Evolutionary conservation across 768 basidiomycete genomes (phyloP).

Genomic region (Exidia glandulosa): DNA sequence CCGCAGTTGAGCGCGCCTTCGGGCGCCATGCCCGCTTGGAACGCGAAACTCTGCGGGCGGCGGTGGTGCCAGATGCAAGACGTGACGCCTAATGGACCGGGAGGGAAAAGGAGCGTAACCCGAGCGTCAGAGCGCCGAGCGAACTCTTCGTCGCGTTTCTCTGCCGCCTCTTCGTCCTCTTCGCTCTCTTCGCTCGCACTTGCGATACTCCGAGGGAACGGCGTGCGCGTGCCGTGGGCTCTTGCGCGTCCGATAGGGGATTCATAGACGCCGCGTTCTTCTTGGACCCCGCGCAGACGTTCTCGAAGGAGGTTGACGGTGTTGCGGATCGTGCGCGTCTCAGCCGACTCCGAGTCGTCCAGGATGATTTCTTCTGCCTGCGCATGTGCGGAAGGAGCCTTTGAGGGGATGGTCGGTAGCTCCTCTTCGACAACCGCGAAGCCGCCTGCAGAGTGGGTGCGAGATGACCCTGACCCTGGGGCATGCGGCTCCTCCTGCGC

Average conservation of each 20-base stretch:
- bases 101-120: not conserved
- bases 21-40: constrained; percentile 35
- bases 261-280: no score
- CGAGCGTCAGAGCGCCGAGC: not conserved
- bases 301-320: no score
- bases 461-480: not conserved
- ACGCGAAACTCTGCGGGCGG: not conserved
- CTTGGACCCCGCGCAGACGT: no score
- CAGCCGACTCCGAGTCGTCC: no score
- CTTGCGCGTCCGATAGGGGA: no score
- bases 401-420: no score
- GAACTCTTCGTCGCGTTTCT: not conserved
- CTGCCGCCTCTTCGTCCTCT: not conserved
- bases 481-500: not conserved
- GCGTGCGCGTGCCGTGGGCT: no score
- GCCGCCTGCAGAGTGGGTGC: not conserved
- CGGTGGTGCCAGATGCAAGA: not conserved
- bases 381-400: no score
- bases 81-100: not conserved
- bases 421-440: no score
- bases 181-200: not conserved
- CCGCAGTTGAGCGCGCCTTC: constrained; percentile 74
- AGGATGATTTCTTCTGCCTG: no score
- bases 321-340: no score
- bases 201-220: no score